Percentiles rank a stretch among this genome's conserved stretches.
phyloP scores from a whole-genome alignment of 1,139 yeast genomes.

The Hemisphaericaspora xylanilytica region DNA sequence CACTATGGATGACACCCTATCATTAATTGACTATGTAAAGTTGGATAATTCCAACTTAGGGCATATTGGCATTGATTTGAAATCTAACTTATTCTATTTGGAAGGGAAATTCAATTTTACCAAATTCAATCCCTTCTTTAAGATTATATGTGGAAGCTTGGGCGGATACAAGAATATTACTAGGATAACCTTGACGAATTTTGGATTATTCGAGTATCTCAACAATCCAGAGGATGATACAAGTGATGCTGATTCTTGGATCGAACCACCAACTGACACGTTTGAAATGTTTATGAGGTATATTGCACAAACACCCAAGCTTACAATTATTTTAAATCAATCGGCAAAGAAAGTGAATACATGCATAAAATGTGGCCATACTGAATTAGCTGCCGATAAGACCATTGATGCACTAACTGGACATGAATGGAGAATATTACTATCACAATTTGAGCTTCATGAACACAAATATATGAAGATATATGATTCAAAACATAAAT shows the following conservation, averaged over 20 bases:
- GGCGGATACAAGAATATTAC: conserved; percentile 33
- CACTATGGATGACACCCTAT: conserved; percentile 43
- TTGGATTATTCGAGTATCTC: conserved; percentile 32
- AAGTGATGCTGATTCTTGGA: conserved; percentile 18
- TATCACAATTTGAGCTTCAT: conserved; percentile 22
- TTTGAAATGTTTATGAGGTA: conserved; percentile 28
- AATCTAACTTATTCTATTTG: conserved; percentile 47
- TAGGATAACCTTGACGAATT: conserved; percentile 29
- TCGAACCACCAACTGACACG: conserved; percentile 23
- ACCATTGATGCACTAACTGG: conserved; percentile 18
- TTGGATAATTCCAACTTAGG: conserved; percentile 23
- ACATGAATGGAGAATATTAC: conserved; percentile 30
- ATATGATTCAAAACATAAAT: conserved; percentile 15
- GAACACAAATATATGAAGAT: conserved; percentile 19
- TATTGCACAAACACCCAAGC: conserved; percentile 25
- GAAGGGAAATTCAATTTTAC: conserved; percentile 30
- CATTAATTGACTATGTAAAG: conserved; percentile 45
- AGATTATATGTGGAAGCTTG: conserved; percentile 39
- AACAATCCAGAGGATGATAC: conserved; percentile 18
- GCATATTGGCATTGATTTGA: conserved; percentile 44
- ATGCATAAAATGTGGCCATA: conserved; percentile 38
- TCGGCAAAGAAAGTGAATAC: conserved; percentile 23
- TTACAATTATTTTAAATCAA: conserved; percentile 26
- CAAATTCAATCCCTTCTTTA: conserved; percentile 42
- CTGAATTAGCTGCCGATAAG: conserved; percentile 14